Conservation (phyloP, 805 yeast genomes). For the Debaryomyces prosopidis region DNA sequence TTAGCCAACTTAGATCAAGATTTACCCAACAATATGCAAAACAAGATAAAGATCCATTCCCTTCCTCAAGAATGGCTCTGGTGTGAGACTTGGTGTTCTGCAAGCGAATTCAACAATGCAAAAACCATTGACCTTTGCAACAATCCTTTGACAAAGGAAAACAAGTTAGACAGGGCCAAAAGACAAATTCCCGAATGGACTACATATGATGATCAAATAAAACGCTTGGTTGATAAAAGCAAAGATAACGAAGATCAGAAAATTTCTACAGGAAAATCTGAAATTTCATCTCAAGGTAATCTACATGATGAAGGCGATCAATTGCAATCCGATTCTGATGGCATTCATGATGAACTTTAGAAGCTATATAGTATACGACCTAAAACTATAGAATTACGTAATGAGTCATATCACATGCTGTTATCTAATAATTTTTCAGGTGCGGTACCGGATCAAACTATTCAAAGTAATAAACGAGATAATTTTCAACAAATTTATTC, state of each 20-base stretch:
- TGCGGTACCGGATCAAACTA: background rate
- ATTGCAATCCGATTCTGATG: background rate
- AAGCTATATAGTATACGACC: background rate
- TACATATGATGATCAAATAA: conserved; percentile 58
- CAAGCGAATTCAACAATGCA: conserved; percentile 58
- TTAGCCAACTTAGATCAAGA: conserved; percentile 88
- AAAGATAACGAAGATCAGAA: background rate
- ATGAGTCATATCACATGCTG: conserved; percentile 7
- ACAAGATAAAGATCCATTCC: conserved; percentile 63
- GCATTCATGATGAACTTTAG: conserved; percentile 8
- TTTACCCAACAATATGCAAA: conserved; percentile 84
- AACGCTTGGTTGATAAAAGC: background rate
- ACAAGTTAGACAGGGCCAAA: conserved; percentile 71
- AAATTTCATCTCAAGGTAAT: background rate
- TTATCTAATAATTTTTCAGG: background rate
- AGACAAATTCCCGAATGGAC: conserved; percentile 81
- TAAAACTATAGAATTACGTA: background rate
- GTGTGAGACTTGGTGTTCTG: conserved; percentile 93
- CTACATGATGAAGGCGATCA: background rate
- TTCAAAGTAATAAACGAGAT: background rate
- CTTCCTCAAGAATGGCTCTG: conserved; percentile 85
- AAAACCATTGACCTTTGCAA: conserved; percentile 83
- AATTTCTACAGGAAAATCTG: background rate
- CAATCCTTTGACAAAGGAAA: conserved; percentile 80
- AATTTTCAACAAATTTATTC: background rate